Evolutionary conservation across 345 rosid genomes (phyloP).

Genomic region (Rhizophora apiculata): DNA sequence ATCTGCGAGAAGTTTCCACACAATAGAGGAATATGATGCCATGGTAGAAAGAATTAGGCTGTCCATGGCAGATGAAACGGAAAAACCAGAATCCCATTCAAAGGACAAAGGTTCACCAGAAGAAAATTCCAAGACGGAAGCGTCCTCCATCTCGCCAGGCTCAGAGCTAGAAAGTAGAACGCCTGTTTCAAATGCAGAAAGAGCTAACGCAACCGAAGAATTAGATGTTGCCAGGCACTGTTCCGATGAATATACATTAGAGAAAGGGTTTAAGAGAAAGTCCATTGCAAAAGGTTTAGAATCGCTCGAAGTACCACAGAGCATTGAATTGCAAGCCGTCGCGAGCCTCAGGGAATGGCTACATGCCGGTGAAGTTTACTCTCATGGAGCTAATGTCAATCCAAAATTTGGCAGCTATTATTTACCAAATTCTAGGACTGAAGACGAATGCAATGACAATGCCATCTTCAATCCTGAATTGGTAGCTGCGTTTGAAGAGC

Average conservation of each 20-base stretch:
- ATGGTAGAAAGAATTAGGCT: constrained; percentile 21
- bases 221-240: background rate
- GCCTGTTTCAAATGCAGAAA: background rate
- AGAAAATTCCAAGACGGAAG: constrained; percentile 7
- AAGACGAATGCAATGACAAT: constrained; percentile 8
- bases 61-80: constrained; percentile 6
- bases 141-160: background rate
- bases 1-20: constrained; percentile 35
- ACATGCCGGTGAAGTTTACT: constrained; percentile 22
- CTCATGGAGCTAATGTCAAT: constrained; percentile 30
- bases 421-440: constrained; percentile 3
- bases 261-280: constrained; percentile 28
- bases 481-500: constrained; percentile 31
- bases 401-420: constrained; percentile 38
- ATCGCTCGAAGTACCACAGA: constrained; percentile 26
- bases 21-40: constrained; percentile 38
- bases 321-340: constrained; percentile 27
- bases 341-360: constrained; percentile 33
- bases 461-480: constrained; percentile 32
- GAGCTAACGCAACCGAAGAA: background rate
- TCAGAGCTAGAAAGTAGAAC: constrained; percentile 9
- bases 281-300: constrained; percentile 30
- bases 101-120: background rate
- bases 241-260: constrained; percentile 4
- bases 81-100: background rate